Evolutionary conservation across 1,139 yeast species (phyloP).

Genomic region (Scheffersomyces quercinus): DNA sequence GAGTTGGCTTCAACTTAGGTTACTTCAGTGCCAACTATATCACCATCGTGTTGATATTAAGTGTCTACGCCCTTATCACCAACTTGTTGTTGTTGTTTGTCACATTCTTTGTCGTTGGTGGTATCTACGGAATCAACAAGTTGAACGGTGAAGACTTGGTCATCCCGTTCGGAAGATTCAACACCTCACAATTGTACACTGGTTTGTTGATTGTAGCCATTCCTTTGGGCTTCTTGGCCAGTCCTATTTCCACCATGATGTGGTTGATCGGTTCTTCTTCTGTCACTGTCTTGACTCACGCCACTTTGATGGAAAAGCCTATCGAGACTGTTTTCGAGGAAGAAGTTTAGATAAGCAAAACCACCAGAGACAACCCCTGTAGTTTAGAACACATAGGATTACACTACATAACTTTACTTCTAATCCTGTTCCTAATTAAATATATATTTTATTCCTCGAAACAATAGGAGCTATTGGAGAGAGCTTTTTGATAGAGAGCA

Average conservation of each 20-base stretch:
- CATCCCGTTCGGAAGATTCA: constrained; percentile 65
- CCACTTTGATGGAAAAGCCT: constrained; percentile 94
- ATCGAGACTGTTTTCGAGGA: constrained; percentile 97
- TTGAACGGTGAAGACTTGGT: constrained; percentile 81
- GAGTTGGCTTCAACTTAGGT: constrained; percentile 82
- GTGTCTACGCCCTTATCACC: constrained; percentile 64
- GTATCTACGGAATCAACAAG: constrained; percentile 75
- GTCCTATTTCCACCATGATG: constrained; percentile 90
- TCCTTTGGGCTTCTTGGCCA: constrained; percentile 90
- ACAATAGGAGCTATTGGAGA: no score
- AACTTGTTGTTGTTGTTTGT: constrained; percentile 85
- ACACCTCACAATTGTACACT: constrained; percentile 86
- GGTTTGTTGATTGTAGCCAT: constrained; percentile 75
- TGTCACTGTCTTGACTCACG: constrained; percentile 86
- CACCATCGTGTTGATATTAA: constrained; percentile 66
- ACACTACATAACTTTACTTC: no score
- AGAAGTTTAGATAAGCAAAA: constrained; percentile 42
- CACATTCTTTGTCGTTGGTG: constrained; percentile 63
- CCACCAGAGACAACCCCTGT: no score
- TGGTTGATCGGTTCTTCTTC: constrained; percentile 97
- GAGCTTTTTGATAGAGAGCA: no score
- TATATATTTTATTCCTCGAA: no score
- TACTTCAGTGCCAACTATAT: constrained; percentile 89
- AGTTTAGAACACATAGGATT: no score
- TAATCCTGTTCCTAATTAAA: no score